Conservation (phyloP, 1,284 basidiomycete genomes). For the Tylopilus sp. region DNA sequence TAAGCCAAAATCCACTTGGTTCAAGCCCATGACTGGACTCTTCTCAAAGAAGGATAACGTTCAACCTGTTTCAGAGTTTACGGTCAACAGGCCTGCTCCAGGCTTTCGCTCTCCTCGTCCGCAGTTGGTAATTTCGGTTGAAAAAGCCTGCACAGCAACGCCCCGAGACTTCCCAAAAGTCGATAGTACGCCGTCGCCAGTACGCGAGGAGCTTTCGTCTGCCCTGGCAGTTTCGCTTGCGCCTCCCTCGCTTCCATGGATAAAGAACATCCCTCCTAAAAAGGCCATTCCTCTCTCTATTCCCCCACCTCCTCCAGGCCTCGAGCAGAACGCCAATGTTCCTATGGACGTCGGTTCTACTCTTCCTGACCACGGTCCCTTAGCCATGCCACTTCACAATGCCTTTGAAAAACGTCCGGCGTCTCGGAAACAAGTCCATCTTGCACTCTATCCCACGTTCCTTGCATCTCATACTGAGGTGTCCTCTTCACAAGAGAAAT, state of each 20-base stretch:
- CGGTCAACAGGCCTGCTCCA: conserved; percentile 22
- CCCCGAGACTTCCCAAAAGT: conserved; percentile 34
- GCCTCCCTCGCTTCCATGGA: conserved; percentile 37
- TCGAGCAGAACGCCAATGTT: conserved; percentile 32
- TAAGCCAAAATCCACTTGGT: conserved; percentile 27
- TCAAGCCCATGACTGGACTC: conserved; percentile 23
- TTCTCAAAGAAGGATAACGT: conserved; percentile 24
- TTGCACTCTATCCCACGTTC: conserved; percentile 16
- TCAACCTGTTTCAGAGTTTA: conserved; percentile 18
- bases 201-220: conserved; percentile 30
- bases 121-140: conserved; percentile 44
- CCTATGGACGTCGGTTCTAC: conserved; percentile 26
- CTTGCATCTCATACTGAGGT: conserved; percentile 7
- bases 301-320: conserved; percentile 29
- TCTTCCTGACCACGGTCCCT: conserved; percentile 22
- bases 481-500: conserved; percentile 11
- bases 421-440: conserved; percentile 24
- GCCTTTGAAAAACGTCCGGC: conserved; percentile 38
- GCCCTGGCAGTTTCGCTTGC: conserved; percentile 43
- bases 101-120: conserved; percentile 31
- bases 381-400: conserved; percentile 54
- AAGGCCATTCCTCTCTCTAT: conserved; percentile 26
- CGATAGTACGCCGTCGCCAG: conserved; percentile 30
- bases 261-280: conserved; percentile 33
- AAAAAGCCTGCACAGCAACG: conserved; percentile 30